phyloP scores from a whole-genome alignment of 225 moss, liverwort and hornwort genomes.

The Bryoerythrophyllum caledonicum region DNA sequence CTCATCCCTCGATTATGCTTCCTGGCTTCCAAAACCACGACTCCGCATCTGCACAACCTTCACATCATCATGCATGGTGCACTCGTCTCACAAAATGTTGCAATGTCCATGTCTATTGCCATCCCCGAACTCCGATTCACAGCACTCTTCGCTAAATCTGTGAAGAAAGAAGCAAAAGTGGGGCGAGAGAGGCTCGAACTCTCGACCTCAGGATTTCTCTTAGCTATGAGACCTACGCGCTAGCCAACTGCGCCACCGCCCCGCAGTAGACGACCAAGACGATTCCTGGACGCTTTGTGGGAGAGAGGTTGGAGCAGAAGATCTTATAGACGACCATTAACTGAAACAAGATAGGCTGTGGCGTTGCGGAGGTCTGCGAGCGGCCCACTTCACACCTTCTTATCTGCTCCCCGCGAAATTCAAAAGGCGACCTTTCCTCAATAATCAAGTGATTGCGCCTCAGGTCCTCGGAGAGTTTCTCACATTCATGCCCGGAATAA shows the following conservation, averaged over 20 bases:
- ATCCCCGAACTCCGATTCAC: not conserved
- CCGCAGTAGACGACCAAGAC: rapidly evolving
- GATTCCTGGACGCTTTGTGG: rapidly evolving
- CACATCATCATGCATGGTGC: too few species aligned
- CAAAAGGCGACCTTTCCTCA: not conserved
- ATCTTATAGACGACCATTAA: too few species aligned
- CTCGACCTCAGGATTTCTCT: conserved; percentile 67
- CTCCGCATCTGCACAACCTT: too few species aligned
- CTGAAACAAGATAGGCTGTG: not conserved
- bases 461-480: too few species aligned
- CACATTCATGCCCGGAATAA: not conserved
- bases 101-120: too few species aligned
- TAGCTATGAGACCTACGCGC: conserved; percentile 67
- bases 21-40: not conserved
- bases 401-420: conserved; percentile 19
- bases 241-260: conserved; percentile 74
- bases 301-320: too few species aligned
- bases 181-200: conserved; percentile 80
- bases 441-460: too few species aligned
- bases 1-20: not conserved
- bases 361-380: too few species aligned
- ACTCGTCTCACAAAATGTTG: too few species aligned
- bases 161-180: not conserved
- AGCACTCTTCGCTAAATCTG: too few species aligned
- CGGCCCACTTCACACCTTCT: not conserved